A percentile compares a stretch with the other conserved stretches of the same genome.
phyloP scores from a whole-genome alignment of 768 basidiomycete species.

The Boletus rex-veris region DNA sequence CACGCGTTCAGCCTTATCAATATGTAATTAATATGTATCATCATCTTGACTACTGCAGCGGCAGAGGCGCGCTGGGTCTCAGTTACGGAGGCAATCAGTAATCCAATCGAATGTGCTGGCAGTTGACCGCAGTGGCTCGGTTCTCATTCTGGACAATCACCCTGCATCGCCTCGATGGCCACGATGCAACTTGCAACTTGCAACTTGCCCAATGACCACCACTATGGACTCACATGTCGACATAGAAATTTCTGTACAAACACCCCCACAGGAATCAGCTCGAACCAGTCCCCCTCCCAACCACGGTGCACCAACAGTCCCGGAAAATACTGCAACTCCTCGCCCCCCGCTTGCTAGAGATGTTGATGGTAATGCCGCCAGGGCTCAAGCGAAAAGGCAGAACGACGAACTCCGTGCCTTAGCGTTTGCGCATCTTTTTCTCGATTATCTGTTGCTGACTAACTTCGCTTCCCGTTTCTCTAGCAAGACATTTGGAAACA shows the following conservation, averaged over 20 bases:
- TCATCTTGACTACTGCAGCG: no score
- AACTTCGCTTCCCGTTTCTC: not conserved
- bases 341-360: not conserved
- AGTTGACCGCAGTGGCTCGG: no score
- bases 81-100: no score
- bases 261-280: not conserved
- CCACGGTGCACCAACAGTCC: not conserved
- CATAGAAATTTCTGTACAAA: not conserved
- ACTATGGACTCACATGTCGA: constrained; percentile 3
- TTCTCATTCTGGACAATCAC: not conserved
- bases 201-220: constrained; percentile 14
- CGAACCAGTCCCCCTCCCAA: not conserved
- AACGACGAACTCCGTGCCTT: not conserved
- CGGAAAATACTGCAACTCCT: not conserved
- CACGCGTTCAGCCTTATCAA: no score
- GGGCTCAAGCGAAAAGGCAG: not conserved
- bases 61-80: no score
- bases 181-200: not conserved
- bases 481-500: constrained; percentile 25
- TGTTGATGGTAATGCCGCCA: no score
- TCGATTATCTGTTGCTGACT: not conserved
- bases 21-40: no score
- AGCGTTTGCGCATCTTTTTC: not conserved
- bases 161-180: not conserved
- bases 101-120: no score